Evolutionary conservation across 2,329 filamentous ascomycete genomes (phyloP).

Genomic region (Cercospora sojina): DNA sequence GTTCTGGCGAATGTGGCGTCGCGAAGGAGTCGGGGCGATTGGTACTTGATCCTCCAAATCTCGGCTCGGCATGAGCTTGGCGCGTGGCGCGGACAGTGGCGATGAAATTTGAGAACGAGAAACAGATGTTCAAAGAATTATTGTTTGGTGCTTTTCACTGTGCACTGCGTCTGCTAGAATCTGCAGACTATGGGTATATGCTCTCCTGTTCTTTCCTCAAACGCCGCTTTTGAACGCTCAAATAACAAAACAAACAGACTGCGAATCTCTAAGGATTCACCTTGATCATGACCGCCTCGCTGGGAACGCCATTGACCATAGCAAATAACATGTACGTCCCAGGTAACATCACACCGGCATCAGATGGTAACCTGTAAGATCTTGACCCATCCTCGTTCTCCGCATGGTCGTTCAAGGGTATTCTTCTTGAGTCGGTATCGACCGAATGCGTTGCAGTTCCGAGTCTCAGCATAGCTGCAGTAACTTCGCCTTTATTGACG

Average conservation of each 20-base stretch:
- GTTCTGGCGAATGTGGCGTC: slow-evolving; percentile 5
- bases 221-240: neutral
- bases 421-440: slow-evolving; percentile 58
- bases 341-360: neutral
- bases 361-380: neutral
- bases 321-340: neutral
- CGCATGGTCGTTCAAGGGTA: slow-evolving; percentile 36
- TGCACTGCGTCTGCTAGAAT: neutral
- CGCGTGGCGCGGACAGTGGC: neutral
- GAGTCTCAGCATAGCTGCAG: slow-evolving; percentile 46
- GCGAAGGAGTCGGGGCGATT: neutral
- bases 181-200: neutral
- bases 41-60: slow-evolving; percentile 10
- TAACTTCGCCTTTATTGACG: neutral
- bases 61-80: slow-evolving; percentile 10
- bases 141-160: neutral
- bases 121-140: neutral
- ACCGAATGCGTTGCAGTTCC: slow-evolving; percentile 56
- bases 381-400: neutral
- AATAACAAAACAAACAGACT: neutral
- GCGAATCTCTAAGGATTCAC: neutral
- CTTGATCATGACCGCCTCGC: neutral
- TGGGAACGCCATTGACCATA: neutral
- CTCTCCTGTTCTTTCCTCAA: neutral
- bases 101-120: neutral